Evolutionary conservation across 176 grass and related monocot genomes (phyloP), one percentile per base, ranked within the genome.

Genomic region (Thinopyrum elongatum): DNA sequence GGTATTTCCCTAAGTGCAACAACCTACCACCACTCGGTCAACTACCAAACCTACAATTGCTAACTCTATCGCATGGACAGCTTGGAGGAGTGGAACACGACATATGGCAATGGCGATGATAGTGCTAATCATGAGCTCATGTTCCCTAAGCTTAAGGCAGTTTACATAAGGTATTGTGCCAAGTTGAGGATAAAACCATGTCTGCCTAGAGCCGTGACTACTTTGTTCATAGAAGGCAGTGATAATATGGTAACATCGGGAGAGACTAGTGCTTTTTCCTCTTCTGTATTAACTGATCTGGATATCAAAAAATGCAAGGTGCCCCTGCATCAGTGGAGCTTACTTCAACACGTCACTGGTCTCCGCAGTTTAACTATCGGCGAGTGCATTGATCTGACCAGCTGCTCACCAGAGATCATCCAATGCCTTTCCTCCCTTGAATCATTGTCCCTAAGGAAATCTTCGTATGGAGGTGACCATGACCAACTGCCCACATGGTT

Each of bases 71-170:
- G 27, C 5, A 49, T 81, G 79, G 39, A 66, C 31, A 67, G 16
- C 62, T 9, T 80, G 23, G 63, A 81, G 66, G 23, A 47, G n/a
- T 80, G 60, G 78, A 46, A 80, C 61, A 80, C 61, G 16, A 7
- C 10, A 13, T 25, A 30, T 23, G 7, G 38, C 25, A 25, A 4
- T 47, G 61, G 78, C 19, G 19, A 46, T 17, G 78, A 47, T 33
- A 3, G 21, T 8, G 17, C 36, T 11, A 23, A n/a, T n/a, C n/a
- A 80, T 19, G 31, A 33, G 31, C 31, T 33, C 31, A 33, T 33
- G 31, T 33, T 33, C 31, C 31, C 31, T 3, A 33, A 33, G 31
- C 31, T 42, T 47, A 3, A 30, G 11, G 4, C 3, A 14, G 2
- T 81, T 27, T 1, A 7, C 2, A 30, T 81, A 21, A 4, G 3